Percentiles rank a stretch among this genome's conserved stretches.
Conservation (phyloP, 768 basidiomycete genomes). For the Sporobolomyces pararoseus region DNA sequence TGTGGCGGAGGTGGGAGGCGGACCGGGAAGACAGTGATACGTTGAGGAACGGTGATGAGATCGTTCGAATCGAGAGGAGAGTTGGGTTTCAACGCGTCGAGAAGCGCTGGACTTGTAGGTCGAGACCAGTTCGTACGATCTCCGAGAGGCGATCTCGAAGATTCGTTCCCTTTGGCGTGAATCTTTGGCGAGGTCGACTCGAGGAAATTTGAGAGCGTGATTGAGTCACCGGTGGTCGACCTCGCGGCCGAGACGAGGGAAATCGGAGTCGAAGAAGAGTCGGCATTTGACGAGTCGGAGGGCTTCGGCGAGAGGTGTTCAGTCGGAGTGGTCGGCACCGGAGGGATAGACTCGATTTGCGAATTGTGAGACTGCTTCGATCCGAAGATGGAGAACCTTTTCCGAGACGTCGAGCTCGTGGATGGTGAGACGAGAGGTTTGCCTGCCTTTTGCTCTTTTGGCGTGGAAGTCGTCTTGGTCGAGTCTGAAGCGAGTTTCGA, state of each 20-base stretch:
- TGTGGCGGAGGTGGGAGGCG: not conserved
- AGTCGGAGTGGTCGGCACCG: slow-evolving; percentile 7
- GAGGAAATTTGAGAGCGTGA: slow-evolving; percentile 7
- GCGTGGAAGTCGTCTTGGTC: too few species aligned
- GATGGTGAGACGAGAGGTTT: too few species aligned
- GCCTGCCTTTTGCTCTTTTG: too few species aligned
- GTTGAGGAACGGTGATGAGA: slow-evolving; percentile 7
- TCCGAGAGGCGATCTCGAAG: not conserved
- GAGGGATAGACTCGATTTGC: not conserved
- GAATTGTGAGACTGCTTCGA: not conserved
- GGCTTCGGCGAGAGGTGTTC: not conserved
- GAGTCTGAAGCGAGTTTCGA: slow-evolving; percentile 8
- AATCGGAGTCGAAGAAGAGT: too few species aligned
- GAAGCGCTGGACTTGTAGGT: slow-evolving; percentile 17
- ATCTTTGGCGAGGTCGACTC: too few species aligned
- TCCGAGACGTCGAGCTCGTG: too few species aligned
- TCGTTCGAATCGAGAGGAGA: not conserved
- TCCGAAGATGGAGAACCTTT: slow-evolving; percentile 21
- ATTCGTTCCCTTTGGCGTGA: not conserved
- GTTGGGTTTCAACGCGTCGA: slow-evolving; percentile 7
- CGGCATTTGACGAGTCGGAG: too few species aligned
- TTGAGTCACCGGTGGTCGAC: not conserved
- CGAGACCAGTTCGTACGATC: slow-evolving; percentile 5
- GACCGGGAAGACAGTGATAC: slow-evolving; percentile 26
- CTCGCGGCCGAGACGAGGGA: not conserved